These are phyloP conservation scores for Nevesoporus exiguus DNA, from an alignment of 768 basidiomycete species.

Conservation along the genomic window DNA sequence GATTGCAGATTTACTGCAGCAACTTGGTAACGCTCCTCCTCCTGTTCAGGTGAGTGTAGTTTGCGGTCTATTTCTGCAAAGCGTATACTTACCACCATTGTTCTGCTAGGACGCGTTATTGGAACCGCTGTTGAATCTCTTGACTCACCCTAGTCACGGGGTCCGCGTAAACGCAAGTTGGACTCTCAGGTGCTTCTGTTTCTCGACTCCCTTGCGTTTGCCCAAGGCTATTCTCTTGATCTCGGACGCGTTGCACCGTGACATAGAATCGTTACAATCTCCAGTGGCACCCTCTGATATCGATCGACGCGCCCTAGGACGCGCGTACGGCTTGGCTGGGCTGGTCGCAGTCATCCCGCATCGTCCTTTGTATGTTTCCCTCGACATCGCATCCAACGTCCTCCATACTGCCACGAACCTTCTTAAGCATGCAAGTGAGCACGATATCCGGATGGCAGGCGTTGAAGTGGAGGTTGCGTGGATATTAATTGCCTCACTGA, in stretches of 20 bases:
- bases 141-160: slow-evolving; percentile 83
- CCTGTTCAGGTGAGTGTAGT: slow-evolving; percentile 65
- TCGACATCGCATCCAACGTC: slow-evolving; percentile 87
- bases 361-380: slow-evolving; percentile 90
- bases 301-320: slow-evolving; percentile 71
- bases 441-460: slow-evolving; percentile 77
- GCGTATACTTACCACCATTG: neutral
- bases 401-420: slow-evolving; percentile 89
- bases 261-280: slow-evolving; percentile 68
- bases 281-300: slow-evolving; percentile 72
- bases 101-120: slow-evolving; percentile 68
- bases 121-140: slow-evolving; percentile 80
- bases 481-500: slow-evolving; percentile 85
- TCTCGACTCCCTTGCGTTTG: slow-evolving; percentile 80
- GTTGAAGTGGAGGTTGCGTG: slow-evolving; percentile 93
- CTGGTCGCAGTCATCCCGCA: slow-evolving; percentile 83
- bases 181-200: slow-evolving; percentile 88
- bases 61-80: neutral
- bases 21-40: slow-evolving; percentile 88
- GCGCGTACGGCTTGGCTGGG: slow-evolving; percentile 85
- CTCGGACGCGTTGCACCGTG: slow-evolving; percentile 79
- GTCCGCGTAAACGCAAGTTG: slow-evolving; percentile 86
- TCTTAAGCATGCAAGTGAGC: slow-evolving; percentile 87
- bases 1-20: slow-evolving; percentile 79
- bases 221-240: slow-evolving; percentile 75